Conservation (phyloP, 768 basidiomycete species). For the Agaricus subrufescens region DNA sequence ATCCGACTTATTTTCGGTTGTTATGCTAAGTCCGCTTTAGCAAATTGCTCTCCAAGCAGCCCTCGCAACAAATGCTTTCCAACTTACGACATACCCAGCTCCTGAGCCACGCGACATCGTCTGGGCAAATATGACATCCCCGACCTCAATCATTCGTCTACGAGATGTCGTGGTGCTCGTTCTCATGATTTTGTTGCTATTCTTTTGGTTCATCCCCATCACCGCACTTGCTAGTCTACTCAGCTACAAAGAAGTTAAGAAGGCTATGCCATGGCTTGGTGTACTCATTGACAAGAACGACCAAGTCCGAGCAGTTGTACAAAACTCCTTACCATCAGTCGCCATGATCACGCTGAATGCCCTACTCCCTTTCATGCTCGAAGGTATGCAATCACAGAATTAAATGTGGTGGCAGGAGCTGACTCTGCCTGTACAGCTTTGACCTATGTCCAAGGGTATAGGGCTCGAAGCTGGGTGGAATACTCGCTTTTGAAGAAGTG, state of each 20-base stretch:
- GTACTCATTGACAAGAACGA: slow-evolving; percentile 78
- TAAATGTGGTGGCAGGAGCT: neutral
- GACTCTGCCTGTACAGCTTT: slow-evolving; percentile 35
- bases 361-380: slow-evolving; percentile 80
- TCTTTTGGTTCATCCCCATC: slow-evolving; percentile 93
- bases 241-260: slow-evolving; percentile 92
- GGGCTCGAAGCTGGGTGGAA: slow-evolving; percentile 89
- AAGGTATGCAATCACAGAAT: slow-evolving; percentile 45
- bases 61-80: slow-evolving; percentile 63
- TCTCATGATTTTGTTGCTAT: slow-evolving; percentile 69
- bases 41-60: slow-evolving; percentile 89
- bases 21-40: slow-evolving; percentile 24
- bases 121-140: slow-evolving; percentile 84
- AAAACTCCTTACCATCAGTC: slow-evolving; percentile 90
- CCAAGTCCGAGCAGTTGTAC: slow-evolving; percentile 80
- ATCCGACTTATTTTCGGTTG: neutral
- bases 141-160: slow-evolving; percentile 48
- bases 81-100: slow-evolving; percentile 67
- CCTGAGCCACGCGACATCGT: slow-evolving; percentile 96
- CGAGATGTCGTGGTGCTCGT: slow-evolving; percentile 70
- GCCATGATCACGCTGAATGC: slow-evolving; percentile 91
- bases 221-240: slow-evolving; percentile 81
- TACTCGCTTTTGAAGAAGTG: slow-evolving; percentile 91
- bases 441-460: slow-evolving; percentile 88
- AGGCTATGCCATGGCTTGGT: slow-evolving; percentile 83